A percentile compares a stretch with the other conserved stretches of the same genome.
phyloP scores from a whole-genome alignment of 805 yeast genomes.

The Suhomyces vadensis region DNA sequence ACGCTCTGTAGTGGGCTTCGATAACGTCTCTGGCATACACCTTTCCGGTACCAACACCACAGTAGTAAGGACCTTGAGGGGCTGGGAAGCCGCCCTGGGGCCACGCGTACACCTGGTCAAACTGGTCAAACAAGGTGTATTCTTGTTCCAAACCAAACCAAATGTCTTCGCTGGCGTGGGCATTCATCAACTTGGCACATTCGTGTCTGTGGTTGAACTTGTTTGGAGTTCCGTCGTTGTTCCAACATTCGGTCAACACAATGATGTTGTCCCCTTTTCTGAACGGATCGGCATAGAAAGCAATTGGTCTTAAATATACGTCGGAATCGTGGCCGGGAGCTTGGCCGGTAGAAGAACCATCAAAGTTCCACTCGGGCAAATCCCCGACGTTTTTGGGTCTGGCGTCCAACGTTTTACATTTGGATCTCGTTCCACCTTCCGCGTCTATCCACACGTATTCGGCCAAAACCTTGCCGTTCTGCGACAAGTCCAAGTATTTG shows the following conservation, averaged over 20 bases:
- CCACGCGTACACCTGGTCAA: conserved; percentile 93
- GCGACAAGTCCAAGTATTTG: conserved; percentile 82
- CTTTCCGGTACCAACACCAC: conserved; percentile 99
- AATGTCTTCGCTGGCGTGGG: conserved; percentile 77
- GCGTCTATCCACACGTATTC: conserved; percentile 99
- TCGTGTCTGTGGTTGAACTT: conserved; percentile 97
- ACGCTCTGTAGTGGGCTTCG: conserved; percentile 99
- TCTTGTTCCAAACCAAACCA: conserved; percentile 99
- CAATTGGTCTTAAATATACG: conserved; percentile 91
- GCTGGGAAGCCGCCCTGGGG: conserved; percentile 99
- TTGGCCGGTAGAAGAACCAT: conserved; percentile 97
- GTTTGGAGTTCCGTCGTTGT: conserved; percentile 99
- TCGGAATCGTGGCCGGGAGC: conserved; percentile 99
- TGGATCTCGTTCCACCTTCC: conserved; percentile 86
- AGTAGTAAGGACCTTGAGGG: conserved; percentile 99
- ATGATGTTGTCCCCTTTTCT: conserved; percentile 96
- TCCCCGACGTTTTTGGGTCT: conserved; percentile 74
- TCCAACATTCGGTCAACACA: conserved; percentile 95
- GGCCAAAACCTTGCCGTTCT: conserved; percentile 84
- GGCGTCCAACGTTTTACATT: conserved; percentile 82
- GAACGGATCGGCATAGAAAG: conserved; percentile 94
- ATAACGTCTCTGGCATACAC: conserved; percentile 97
- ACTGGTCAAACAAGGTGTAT: conserved; percentile 92
- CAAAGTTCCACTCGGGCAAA: conserved; percentile 98
- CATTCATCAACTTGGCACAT: conserved; percentile 91